phyloP scores from a whole-genome alignment of 2,329 filamentous ascomycete species.

The Neophaeococcomyces mojaviensis region DNA sequence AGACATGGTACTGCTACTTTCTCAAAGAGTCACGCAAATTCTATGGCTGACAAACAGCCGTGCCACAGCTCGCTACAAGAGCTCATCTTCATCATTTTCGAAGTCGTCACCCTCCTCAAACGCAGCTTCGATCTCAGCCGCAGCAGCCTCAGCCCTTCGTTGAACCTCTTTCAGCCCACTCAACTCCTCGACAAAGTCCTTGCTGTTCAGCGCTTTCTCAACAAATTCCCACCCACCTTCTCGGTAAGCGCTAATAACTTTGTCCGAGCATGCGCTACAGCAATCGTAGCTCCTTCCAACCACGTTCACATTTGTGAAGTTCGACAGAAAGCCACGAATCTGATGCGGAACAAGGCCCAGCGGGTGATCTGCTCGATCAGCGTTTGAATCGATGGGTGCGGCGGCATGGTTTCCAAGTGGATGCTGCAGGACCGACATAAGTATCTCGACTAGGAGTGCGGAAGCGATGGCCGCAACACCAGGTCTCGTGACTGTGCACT shows the following conservation, averaged over 20 bases:
- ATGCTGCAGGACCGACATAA: conserved; percentile 82
- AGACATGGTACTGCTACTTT: not conserved
- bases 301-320: conserved; percentile 52
- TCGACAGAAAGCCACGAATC: conserved; percentile 55
- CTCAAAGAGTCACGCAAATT: conserved; percentile 1
- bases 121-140: conserved; percentile 39
- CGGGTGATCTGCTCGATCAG: conserved; percentile 37
- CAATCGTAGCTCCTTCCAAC: conserved; percentile 52
- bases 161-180: conserved; percentile 53
- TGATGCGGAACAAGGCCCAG: conserved; percentile 53
- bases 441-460: conserved; percentile 78
- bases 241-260: conserved; percentile 46
- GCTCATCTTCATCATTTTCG: conserved; percentile 27
- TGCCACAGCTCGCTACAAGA: conserved; percentile 21
- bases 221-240: conserved; percentile 55
- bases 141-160: conserved; percentile 37
- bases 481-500: conserved; percentile 93
- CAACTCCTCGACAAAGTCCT: conserved; percentile 56
- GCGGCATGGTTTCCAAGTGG: conserved; percentile 43
- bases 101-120: conserved; percentile 31
- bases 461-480: conserved; percentile 90
- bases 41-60: not conserved
- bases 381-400: conserved; percentile 23
- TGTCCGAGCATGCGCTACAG: conserved; percentile 56
- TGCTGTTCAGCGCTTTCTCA: conserved; percentile 51